phyloP scores from a whole-genome alignment of 805 yeast species.

The Wickerhamiella shivajii region DNA sequence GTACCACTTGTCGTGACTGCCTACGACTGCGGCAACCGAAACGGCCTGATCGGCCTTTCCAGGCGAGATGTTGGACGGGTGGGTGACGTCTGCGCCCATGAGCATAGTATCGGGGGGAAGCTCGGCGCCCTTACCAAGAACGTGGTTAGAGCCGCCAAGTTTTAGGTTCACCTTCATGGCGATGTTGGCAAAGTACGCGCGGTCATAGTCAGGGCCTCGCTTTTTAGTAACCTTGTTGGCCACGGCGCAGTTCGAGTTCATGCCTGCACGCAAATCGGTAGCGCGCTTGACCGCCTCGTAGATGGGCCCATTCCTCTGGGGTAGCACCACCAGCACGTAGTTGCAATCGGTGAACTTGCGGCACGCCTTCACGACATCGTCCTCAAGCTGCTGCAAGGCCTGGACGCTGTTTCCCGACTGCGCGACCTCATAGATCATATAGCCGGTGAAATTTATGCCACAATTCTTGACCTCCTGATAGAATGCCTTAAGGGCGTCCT shows the following conservation, averaged over 20 bases:
- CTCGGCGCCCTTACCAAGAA: conserved; percentile 3
- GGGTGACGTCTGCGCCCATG: conserved; percentile 9
- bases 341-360: conserved; percentile 6
- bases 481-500: conserved; percentile 6
- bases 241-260: conserved; percentile 7
- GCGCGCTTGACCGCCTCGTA: conserved; percentile 10
- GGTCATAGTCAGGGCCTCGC: conserved; percentile 7
- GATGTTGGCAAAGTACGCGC: conserved; percentile 9
- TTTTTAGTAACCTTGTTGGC: conserved; percentile 9
- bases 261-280: conserved; percentile 8
- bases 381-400: conserved; percentile 4
- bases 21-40: conserved; percentile 8
- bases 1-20: conserved; percentile 5
- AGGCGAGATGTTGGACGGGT: conserved; percentile 5
- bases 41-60: conserved; percentile 6
- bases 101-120: conserved; percentile 6
- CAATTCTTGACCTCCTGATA: conserved; percentile 8
- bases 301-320: conserved; percentile 5
- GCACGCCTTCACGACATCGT: conserved; percentile 4
- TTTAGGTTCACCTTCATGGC: conserved; percentile 9
- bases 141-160: conserved; percentile 9
- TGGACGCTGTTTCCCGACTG: conserved; percentile 4
- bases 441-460: conserved; percentile 5
- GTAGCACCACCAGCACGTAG: conserved; percentile 7
- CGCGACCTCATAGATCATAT: conserved; percentile 1